Evolutionary conservation across 208 protist species (phyloP).

Genomic region (Leishmania aethiopica): DNA sequence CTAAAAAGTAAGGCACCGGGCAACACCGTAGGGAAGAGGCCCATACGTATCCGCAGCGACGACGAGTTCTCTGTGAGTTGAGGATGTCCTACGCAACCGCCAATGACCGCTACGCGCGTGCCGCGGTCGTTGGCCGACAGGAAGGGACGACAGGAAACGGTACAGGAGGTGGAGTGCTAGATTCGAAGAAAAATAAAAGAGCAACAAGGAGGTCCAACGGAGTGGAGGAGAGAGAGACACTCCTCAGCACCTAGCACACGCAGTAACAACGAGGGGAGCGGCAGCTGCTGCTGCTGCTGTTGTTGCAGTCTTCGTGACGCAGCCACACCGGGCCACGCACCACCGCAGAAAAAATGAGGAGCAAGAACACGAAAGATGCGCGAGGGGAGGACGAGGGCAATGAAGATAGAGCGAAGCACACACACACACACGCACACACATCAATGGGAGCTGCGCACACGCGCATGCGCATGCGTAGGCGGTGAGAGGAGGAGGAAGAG

Average conservation of each 20-base stretch:
- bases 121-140: neutral
- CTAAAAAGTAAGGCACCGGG: neutral
- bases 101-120: neutral
- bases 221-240: neutral
- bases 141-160: neutral
- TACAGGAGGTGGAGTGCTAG: neutral
- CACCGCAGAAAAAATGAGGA: neutral
- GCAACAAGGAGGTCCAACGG: neutral
- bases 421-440: neutral
- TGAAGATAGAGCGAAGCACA: neutral
- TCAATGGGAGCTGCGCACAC: neutral
- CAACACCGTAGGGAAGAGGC: neutral
- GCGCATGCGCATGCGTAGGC: neutral
- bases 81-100: neutral
- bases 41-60: neutral
- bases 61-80: neutral
- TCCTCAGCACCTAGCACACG: neutral
- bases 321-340: neutral
- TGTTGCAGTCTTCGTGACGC: neutral
- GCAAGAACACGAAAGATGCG: no score
- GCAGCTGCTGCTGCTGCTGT: neutral
- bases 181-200: neutral
- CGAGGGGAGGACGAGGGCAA: no score
- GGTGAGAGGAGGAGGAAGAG: neutral
- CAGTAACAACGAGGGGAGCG: neutral